phyloP scores from a whole-genome alignment of 495 filamentous ascomycete genomes.

The Immersiella caudata region DNA sequence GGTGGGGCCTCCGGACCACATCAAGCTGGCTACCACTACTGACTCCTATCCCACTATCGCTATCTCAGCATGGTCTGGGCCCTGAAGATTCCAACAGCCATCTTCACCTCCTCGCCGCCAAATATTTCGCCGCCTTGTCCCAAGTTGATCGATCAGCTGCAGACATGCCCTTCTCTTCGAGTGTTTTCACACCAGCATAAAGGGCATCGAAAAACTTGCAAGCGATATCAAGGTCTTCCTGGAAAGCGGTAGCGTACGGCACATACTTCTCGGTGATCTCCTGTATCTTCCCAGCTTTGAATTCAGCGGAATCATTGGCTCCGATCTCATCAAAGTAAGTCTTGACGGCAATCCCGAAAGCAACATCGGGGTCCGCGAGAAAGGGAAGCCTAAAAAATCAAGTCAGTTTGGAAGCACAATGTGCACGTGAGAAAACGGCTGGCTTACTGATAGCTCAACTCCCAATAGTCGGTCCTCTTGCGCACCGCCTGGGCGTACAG shows the following conservation, averaged over 20 bases:
- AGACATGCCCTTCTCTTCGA: conserved; percentile 60
- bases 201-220: conserved; percentile 85
- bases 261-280: conserved; percentile 67
- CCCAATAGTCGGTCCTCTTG: conserved; percentile 67
- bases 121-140: conserved; percentile 67
- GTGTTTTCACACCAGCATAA: conserved; percentile 66
- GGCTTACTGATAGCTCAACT: conserved; percentile 72
- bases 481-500: conserved; percentile 76
- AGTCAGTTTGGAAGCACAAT: conserved; percentile 23
- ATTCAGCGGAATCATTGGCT: conserved; percentile 61
- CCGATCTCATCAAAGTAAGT: conserved; percentile 85
- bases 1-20: not conserved
- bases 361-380: conserved; percentile 78
- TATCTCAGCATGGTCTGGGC: not conserved
- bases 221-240: conserved; percentile 74
- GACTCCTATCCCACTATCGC: not conserved
- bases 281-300: conserved; percentile 60
- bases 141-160: conserved; percentile 60
- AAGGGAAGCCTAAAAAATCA: conserved; percentile 73
- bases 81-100: not conserved
- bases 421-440: not conserved
- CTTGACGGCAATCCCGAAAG: conserved; percentile 86
- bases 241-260: conserved; percentile 73
- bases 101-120: conserved; percentile 38
- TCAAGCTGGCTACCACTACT: not conserved